Base-by-base conservation (phyloP, 306 rosid species). In the Sicyos baderoa region DNA sequence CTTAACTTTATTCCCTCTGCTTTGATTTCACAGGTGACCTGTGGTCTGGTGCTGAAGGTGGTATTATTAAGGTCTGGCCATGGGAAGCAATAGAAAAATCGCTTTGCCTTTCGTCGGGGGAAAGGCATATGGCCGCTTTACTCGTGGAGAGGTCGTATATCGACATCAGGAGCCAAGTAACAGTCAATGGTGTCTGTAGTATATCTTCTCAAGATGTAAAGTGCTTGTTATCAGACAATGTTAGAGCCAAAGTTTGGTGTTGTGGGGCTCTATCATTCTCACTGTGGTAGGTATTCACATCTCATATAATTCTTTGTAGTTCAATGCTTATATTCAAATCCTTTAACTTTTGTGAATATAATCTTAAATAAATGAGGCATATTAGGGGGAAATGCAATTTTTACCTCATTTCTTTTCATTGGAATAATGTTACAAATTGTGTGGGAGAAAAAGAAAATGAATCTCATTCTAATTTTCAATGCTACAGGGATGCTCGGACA, bases 11-110 rank as follows among this genome's bases (percentile, higher is more conserved):
- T n/a, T n/a, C n/a, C n/a, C n/a, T n/a, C n/a, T n/a, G n/a, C 57
- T 63, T 61, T 68, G 72, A 15, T 78, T 59, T 52, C 32, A 4
- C 84, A 90, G 97, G 99, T 69, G 99, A 94, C 78, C 64, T 94
- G 68, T 94, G 99, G 99, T 88, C 96, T 0, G 99, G 99, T 54
- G 86, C 90, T 19, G 99, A 94, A 63, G 95, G 97, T 32, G 99
- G 97, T 76, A 51, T 81, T 74, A 82, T 94, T 61, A 90, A 83
- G 85, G 81, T 90, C 67, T 94, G 99, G 97, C 99, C 95, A 17
- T 90, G 96, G 96, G 99, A 94, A 80, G 87, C 97, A 16, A 72
- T 94, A 10, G 96, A 90, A 83, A 94, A 94, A 73, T 90, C 97
- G 74, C 90, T 94, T 7, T 94, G 91, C 37, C 72, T 90, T 4